A percentile compares a stretch with the other conserved stretches of the same genome.
Evolutionary conservation across 2,329 filamentous ascomycete genomes (phyloP).

Genomic region (Mycogone perniciosa): DNA sequence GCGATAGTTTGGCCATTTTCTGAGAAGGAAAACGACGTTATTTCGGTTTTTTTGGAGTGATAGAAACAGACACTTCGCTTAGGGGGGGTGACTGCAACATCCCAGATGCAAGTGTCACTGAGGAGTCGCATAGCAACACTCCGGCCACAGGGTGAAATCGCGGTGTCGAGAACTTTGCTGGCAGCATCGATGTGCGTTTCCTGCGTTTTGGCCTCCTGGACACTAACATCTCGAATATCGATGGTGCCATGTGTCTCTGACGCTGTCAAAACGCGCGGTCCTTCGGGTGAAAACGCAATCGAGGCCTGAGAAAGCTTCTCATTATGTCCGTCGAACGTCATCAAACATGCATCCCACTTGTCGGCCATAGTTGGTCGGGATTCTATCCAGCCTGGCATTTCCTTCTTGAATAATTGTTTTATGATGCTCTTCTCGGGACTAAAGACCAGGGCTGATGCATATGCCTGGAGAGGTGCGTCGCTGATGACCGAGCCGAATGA

Average conservation of each 20-base stretch:
- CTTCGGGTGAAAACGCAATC: background rate
- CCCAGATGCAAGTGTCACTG: too few relatives aligned
- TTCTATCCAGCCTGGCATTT: conserved; percentile 12
- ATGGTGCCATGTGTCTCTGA: background rate
- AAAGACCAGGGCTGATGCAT: conserved; percentile 27
- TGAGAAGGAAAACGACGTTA: too few relatives aligned
- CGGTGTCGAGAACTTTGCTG: too few relatives aligned
- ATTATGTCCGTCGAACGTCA: conserved; percentile 10
- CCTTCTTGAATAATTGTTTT: conserved; percentile 5
- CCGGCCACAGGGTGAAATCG: too few relatives aligned
- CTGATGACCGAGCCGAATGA: conserved; percentile 20
- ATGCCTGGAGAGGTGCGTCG: conserved; percentile 26
- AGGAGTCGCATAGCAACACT: too few relatives aligned
- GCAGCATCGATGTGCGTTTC: too few relatives aligned
- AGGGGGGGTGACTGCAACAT: too few relatives aligned
- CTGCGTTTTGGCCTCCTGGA: too few relatives aligned
- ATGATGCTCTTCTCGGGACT: conserved; percentile 21
- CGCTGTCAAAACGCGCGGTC: background rate
- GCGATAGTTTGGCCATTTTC: too few relatives aligned
- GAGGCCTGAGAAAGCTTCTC: background rate
- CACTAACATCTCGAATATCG: background rate
- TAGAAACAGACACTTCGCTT: too few relatives aligned
- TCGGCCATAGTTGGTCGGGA: background rate
- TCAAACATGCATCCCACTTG: background rate
- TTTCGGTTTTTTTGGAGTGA: too few relatives aligned